Conservation (phyloP, 2,329 filamentous ascomycete species). For the Cladosporium velox region DNA sequence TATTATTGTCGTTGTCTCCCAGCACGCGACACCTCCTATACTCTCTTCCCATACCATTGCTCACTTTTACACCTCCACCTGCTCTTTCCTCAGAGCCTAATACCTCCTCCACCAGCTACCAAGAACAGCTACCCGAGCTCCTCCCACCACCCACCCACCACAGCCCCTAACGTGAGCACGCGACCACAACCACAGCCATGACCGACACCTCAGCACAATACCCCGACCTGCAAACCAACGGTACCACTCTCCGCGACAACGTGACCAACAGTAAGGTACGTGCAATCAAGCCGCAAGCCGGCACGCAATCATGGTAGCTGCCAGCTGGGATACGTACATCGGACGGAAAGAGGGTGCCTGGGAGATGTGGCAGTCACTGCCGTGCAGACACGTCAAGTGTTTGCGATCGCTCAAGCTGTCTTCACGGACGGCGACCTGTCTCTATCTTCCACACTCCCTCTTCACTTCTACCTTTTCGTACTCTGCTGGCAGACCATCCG, state of each 20-base stretch:
- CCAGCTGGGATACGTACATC: conserved; percentile 8
- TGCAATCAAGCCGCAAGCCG: neutral
- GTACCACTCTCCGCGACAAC: conserved; percentile 1
- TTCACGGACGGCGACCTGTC: neutral
- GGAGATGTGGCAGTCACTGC: conserved; percentile 6
- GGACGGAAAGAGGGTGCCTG: conserved; percentile 19
- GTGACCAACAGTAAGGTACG: conserved; percentile 18
- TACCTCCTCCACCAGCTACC: conserved; percentile 6
- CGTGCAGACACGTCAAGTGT: neutral
- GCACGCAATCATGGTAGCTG: conserved; percentile 8
- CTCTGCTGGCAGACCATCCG: conserved; percentile 13
- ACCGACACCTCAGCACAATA: conserved; percentile 15
- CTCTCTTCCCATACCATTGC: neutral
- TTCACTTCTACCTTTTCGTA: neutral
- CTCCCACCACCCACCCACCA: neutral
- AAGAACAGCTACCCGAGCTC: neutral
- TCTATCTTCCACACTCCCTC: neutral
- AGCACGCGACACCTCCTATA: conserved; percentile 11
- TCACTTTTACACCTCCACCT: neutral
- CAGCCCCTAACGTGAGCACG: conserved; percentile 15
- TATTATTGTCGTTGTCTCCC: neutral
- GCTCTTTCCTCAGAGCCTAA: conserved; percentile 1
- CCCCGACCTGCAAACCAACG: conserved; percentile 9
- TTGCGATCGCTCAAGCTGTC: neutral
- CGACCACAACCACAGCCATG: conserved; percentile 17